Evolutionary conservation across 2,329 filamentous ascomycete species (phyloP).

Genomic region (Huntiella abstrusa): DNA sequence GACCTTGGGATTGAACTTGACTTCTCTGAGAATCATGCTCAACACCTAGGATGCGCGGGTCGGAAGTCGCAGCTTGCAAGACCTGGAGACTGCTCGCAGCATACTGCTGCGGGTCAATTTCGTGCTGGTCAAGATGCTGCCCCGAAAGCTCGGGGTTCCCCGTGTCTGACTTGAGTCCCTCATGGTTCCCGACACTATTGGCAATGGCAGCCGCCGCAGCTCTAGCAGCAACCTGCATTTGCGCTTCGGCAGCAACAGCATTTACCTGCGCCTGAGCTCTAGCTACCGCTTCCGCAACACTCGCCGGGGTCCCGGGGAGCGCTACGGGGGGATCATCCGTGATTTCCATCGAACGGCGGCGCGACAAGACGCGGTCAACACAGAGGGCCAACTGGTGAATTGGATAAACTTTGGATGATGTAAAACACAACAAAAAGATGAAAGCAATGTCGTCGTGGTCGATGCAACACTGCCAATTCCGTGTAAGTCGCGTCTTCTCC

Average conservation of each 20-base stretch:
- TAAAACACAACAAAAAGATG: background rate
- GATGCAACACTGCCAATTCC: background rate
- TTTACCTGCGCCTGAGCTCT: conserved; percentile 2
- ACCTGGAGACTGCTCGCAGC: conserved; percentile 28
- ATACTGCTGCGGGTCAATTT: conserved; percentile 15
- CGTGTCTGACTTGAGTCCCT: too few species aligned
- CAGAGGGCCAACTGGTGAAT: too few species aligned
- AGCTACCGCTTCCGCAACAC: conserved; percentile 5
- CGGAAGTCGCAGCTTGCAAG: conserved; percentile 26
- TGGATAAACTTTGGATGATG: too few species aligned
- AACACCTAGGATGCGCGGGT: conserved; percentile 23
- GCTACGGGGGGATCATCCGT: conserved; percentile 1
- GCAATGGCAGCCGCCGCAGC: conserved; percentile 1
- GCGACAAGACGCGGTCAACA: too few species aligned
- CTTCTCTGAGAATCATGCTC: conserved; percentile 12
- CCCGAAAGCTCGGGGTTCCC: too few species aligned
- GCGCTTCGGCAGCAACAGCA: background rate
- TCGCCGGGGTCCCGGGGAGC: background rate
- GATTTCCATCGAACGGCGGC: too few species aligned
- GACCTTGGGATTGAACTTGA: conserved; percentile 8
- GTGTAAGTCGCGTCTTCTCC: conserved; percentile 12
- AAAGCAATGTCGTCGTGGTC: too few species aligned
- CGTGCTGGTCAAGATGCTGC: conserved; percentile 3
- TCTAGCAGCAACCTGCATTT: background rate
- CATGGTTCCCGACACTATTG: background rate